Evolutionary conservation across 2,329 filamentous ascomycete genomes (phyloP), one percentile per base, ranked within the genome.

Genomic region (Diaporthe velutina): DNA sequence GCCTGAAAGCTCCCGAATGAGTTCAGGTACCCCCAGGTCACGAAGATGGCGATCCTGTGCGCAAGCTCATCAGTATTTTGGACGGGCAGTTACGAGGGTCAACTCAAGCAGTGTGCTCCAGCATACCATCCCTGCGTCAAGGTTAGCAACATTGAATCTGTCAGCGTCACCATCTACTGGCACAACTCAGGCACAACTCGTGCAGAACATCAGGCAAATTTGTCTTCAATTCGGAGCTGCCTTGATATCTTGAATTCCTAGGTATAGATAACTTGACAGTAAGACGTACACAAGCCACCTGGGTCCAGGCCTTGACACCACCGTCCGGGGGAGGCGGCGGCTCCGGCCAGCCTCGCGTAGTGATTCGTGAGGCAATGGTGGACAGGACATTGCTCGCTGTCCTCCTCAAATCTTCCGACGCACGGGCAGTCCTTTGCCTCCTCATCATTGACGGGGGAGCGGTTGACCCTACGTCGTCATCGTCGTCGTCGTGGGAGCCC

Each of bases 1-100:
- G 85, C 79, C 74, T 90, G 88, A 77, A 89, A 90, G 40, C 86
- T 83, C n/a, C 87, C 87, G 70, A 89, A 90, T 1, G 86, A 88
- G 80, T 88, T 89, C 71, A 88, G 83, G 77, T 86, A 86, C 45
- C 88, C 88, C 86, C 86, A 88, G 4, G 86, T 87, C 71, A 85
- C 86, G 80, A 85, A 85, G 52, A 87, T 82, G 35, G 85, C 82
- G 4, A 88, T 75, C 78, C 87, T 86, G 0, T 77, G 80, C 52
- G 81, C 81, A 15, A 15, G 42, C 12, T 33, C 25, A 35, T 70
- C 28, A 70, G 67, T 45, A 35, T 40, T 45, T 67, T 15, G 22
- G 22, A 40, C 9, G 13, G 22, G 7, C 4, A 52, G 7, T 38
- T n/a, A 15, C 22, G 2, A 52, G 8, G 25, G 40, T 3, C n/a